Evolutionary conservation across 2,329 filamentous ascomycete species (phyloP), one percentile per base, ranked within the genome.

Genomic region (Cryphonectria japonica): DNA sequence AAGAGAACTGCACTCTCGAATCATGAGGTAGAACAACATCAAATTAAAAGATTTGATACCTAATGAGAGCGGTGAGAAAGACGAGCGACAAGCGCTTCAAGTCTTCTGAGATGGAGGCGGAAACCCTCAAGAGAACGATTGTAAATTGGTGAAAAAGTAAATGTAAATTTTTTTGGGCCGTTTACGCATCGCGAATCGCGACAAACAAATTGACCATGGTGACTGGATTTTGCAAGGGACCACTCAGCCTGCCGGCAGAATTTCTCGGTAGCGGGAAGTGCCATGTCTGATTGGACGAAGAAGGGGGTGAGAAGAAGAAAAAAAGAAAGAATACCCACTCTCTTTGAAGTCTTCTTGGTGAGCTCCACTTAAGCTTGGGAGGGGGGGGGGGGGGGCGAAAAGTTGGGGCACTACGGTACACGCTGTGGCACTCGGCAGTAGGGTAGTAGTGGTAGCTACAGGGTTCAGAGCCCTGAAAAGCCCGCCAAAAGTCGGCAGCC

Each of bases 21-120:
- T 70, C 71, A 72, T 72, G 70, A 54, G 54, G 63, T 11, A 26
- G 50, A 39, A 57, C 9, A n/a, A 6, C 6, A 13, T 43, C 22
- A 39, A 52, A 34, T n/a, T 22, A 26, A 46, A 39, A 39, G 39
- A 32, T 5, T 64, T 3, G 6, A 39, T 22, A 39, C 7, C 11
- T 43, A 64, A 29, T 26, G 14, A 29, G 7, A 32, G 16, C n/a
- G 2, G 41, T 14, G 39, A 34, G 39, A 16, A 32, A 46, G 62
- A 32, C 13, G 26, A 65, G 41, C 61, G 41, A 39, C 39, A 29
- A n/a, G 19, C 32, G 59, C 54, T 34, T 14, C 54, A 19, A 29
- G 29, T 16, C 54, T 59, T 19, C 54, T 19, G 14, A 32, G 54
- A 13, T 59, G 19, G 52, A 19, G 54, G 34, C 29, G 14, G 54